Evolutionary conservation across 2,329 filamentous ascomycete genomes (phyloP).

Genomic region (Esteya vermicola): DNA sequence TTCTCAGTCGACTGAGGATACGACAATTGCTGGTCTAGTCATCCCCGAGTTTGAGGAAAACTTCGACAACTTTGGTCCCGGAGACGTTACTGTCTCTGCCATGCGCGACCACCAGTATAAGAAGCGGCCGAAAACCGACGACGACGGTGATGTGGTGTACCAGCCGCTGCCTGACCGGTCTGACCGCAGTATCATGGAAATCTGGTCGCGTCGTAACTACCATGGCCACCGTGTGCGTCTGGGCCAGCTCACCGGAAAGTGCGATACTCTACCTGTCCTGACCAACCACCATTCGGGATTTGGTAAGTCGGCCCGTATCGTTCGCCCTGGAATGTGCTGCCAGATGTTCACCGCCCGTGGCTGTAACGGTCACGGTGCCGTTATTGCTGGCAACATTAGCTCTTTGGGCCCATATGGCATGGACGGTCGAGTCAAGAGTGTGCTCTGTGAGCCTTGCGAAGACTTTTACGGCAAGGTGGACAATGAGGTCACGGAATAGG

Average conservation of each 20-base stretch:
- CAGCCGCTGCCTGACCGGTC: neutral
- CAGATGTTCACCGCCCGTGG: constrained; percentile 1
- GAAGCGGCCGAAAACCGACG: no score
- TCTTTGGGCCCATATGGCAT: constrained; percentile 5
- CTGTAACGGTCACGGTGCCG: constrained; percentile 2
- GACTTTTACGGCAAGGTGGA: neutral
- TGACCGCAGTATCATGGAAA: neutral
- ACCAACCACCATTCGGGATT: neutral
- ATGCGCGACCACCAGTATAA: no score
- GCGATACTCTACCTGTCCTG: constrained; percentile 2
- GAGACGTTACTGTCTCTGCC: no score
- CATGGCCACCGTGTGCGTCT: constrained; percentile 1
- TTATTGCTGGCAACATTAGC: neutral
- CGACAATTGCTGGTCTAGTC: no score
- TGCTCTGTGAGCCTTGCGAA: constrained; percentile 1
- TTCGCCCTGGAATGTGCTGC: constrained; percentile 1
- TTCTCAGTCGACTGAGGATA: no score
- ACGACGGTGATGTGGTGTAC: neutral
- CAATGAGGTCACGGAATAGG: neutral
- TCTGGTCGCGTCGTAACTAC: constrained; percentile 3
- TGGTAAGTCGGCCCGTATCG: constrained; percentile 3
- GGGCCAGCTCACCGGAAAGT: neutral
- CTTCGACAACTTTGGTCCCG: no score
- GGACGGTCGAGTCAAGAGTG: constrained; percentile 3
- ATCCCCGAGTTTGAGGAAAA: no score